A percentile compares a stretch with the other conserved stretches of the same genome.
phyloP scores from a whole-genome alignment of 208 protist genomes.

The Wallacemonas sp. region DNA sequence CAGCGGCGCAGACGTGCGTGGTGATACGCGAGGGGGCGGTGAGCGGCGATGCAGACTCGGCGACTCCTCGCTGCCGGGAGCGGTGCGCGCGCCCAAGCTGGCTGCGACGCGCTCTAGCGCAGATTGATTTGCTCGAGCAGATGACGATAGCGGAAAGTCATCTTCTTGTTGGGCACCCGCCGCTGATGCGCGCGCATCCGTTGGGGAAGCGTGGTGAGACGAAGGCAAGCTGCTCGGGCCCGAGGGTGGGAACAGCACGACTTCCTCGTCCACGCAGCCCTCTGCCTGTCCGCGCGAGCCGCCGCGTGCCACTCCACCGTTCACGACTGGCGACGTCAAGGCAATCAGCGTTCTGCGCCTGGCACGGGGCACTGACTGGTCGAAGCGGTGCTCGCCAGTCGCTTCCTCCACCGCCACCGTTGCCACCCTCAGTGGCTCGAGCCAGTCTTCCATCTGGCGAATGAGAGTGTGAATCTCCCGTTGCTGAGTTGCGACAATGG shows the following conservation, averaged over 20 bases:
- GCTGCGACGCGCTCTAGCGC: not conserved
- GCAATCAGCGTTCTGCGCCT: constrained; percentile 14
- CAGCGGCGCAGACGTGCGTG: not conserved
- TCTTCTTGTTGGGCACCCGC: not conserved
- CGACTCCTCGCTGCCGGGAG: not conserved
- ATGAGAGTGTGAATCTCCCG: constrained; percentile 36
- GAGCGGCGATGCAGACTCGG: not conserved
- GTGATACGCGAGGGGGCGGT: not conserved
- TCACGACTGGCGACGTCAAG: not conserved
- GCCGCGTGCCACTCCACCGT: not conserved
- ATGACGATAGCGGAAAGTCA: not conserved
- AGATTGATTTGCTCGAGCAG: not conserved
- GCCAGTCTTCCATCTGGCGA: constrained; percentile 26
- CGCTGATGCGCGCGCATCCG: not conserved
- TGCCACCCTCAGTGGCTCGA: constrained; percentile 17
- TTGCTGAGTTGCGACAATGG: constrained; percentile 22
- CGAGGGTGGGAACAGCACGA: constrained; percentile 10
- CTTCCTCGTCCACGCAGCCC: not conserved
- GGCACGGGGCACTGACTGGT: not conserved
- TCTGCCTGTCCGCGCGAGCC: not conserved
- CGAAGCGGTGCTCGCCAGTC: not conserved
- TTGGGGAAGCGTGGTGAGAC: not conserved
- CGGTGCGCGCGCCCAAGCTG: not conserved
- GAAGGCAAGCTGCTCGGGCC: not conserved
- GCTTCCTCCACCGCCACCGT: constrained; percentile 3